Base-by-base conservation (phyloP, 169 alveolate genomes). In the Ichthyophthirius multifiliis region DNA sequence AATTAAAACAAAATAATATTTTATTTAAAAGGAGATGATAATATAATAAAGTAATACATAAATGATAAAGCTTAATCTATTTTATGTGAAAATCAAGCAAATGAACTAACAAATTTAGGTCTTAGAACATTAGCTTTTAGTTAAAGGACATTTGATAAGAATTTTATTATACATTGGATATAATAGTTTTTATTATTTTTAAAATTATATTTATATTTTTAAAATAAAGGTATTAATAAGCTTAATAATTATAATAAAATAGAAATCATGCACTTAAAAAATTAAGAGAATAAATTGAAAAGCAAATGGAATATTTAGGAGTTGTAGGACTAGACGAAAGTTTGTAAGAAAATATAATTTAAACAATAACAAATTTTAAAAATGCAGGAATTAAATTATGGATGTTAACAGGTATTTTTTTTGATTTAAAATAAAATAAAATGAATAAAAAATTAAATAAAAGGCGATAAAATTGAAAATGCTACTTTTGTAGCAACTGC, bases 401-500 rank as follows among this genome's bases (percentile, higher is more conserved):
- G 95, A 90, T 90, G 89, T 48, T 90, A 10, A 85, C 93, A 12
- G 95, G 99, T 20, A 55, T 55, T 1, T 20, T 55, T 55, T 0
- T 55, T 55, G 34, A 20, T 48, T 18, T 7, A 48, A 0, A 27
- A 55, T 15, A 10, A 45, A 12, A 10, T 27, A 10, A 55, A 0
- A 1, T 15, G 31, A 1, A 20, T n/a, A n/a, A 5, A 4, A 15
- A 27, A 18, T 32, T 64, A 13, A 32, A 1, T 98, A 35, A 98
- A 99, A 10, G 99, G 95, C 27, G 95, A 90, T 74, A 90, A 84
- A 80, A 86, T 90, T 5, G 92, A 90, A 80, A 90, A 91, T 18
- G 93, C 93, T 9, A 83, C 89, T 16, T 84, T 92, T 74, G 84
- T 88, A n/a, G 89, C 93, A 5, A 86, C 82, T 15, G 62, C 83